Conservation (phyloP, 805 yeast genomes). For the Spencermartinsiella europaea region DNA sequence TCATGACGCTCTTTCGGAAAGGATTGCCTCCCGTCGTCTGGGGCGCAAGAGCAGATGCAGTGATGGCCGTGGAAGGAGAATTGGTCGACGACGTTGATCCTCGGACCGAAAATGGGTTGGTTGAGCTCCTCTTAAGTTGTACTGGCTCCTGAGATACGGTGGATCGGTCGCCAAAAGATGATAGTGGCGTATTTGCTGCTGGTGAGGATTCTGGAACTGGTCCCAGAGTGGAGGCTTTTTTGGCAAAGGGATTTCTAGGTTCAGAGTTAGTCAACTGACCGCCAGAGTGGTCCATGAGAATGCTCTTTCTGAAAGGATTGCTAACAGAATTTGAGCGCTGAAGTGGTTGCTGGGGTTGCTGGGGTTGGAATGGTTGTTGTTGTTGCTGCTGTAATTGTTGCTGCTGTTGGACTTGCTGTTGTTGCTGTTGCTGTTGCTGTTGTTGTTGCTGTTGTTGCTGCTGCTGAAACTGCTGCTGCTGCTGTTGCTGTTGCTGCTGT, state of each 20-base stretch:
- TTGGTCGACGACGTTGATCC: conserved; percentile 6
- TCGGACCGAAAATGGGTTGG: conserved; percentile 41
- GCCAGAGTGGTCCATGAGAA: conserved; percentile 6
- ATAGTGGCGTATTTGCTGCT: conserved; percentile 21
- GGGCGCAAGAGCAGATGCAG: conserved; percentile 25
- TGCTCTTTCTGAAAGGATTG: conserved; percentile 21
- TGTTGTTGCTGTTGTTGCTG: conserved; percentile 20
- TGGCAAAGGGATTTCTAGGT: conserved; percentile 18
- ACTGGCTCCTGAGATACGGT: conserved; percentile 11
- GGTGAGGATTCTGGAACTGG: conserved; percentile 19
- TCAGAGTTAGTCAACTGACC: conserved; percentile 6
- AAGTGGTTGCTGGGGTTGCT: conserved; percentile 18
- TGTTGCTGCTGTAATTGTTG: conserved; percentile 20
- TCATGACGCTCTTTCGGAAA: conserved; percentile 38
- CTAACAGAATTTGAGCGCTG: conserved; percentile 17
- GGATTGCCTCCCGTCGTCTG: conserved; percentile 57
- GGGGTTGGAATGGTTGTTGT: conserved; percentile 10
- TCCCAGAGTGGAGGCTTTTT: conserved; percentile 17
- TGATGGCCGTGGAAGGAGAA: conserved; percentile 1
- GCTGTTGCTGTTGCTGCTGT: conserved; percentile 19
- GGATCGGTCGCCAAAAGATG: conserved; percentile 17
- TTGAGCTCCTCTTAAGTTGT: conserved; percentile 27
- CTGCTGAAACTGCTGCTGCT: conserved; percentile 22
- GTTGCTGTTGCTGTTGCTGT: conserved; percentile 17
- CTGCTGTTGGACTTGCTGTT: conserved; percentile 17